Evolutionary conservation across 768 basidiomycete genomes (phyloP).

Genomic region (Tephrocybe rancida): DNA sequence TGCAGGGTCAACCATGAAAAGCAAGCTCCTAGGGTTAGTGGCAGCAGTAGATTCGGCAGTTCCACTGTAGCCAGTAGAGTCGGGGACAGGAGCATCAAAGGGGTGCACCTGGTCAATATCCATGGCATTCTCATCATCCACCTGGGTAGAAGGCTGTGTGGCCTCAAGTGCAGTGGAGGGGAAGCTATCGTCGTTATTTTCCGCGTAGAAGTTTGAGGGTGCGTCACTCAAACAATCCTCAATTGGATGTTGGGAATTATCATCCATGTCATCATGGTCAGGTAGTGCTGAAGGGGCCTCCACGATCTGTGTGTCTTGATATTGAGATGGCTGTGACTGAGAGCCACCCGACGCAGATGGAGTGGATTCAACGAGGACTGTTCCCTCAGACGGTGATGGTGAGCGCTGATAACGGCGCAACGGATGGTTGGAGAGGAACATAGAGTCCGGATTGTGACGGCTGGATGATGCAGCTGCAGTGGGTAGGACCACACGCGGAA

Average conservation of each 20-base stretch:
- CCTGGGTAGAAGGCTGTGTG: slow-evolving; percentile 39
- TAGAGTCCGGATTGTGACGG: slow-evolving; percentile 1
- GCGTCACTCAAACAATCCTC: slow-evolving; percentile 36
- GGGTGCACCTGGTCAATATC: slow-evolving; percentile 9
- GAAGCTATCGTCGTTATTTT: slow-evolving; percentile 21
- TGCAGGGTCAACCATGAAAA: slow-evolving; percentile 27
- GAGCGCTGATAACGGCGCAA: slow-evolving; percentile 9
- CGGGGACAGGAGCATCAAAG: slow-evolving; percentile 2
- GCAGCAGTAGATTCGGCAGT: slow-evolving; percentile 4
- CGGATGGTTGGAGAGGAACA: slow-evolving; percentile 2
- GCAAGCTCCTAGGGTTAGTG: slow-evolving; percentile 18
- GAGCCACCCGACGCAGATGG: slow-evolving; percentile 49
- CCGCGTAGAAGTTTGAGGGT: slow-evolving; percentile 40
- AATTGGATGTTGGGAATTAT: slow-evolving; percentile 24
- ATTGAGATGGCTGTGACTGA: slow-evolving; percentile 29
- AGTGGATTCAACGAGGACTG: slow-evolving; percentile 53
- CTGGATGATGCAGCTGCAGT: not conserved
- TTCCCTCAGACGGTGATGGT: slow-evolving; percentile 17
- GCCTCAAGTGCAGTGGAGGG: slow-evolving; percentile 12
- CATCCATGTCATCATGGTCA: slow-evolving; percentile 1
- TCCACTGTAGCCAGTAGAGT: not conserved
- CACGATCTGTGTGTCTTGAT: slow-evolving; percentile 24
- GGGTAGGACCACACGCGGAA: slow-evolving; percentile 32
- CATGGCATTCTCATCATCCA: slow-evolving; percentile 21
- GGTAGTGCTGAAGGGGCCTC: slow-evolving; percentile 23